Evolutionary conservation across 176 grass and related monocot genomes (phyloP).

Genomic region (Cymbopogon citratus): DNA sequence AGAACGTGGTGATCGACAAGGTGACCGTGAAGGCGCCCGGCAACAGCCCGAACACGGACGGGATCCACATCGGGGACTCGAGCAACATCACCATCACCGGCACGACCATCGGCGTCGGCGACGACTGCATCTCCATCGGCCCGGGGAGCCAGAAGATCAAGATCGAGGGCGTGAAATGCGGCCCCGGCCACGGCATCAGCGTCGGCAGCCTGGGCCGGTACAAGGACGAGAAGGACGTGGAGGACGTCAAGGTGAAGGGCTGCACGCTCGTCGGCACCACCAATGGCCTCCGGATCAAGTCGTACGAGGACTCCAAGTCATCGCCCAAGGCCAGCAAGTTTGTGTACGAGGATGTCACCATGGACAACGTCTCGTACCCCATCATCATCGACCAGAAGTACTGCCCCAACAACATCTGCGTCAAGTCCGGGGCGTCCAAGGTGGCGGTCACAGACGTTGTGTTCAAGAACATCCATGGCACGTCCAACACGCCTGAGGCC

Average conservation of each 20-base stretch:
- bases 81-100: conserved; percentile 40
- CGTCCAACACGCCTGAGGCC: conserved; percentile 41
- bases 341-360: conserved; percentile 51
- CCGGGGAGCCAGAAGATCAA: conserved; percentile 33
- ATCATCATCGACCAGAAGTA: conserved; percentile 91
- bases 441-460: conserved; percentile 36
- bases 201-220: conserved; percentile 68
- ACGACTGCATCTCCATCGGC: conserved; percentile 79
- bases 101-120: conserved; percentile 56
- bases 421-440: conserved; percentile 30
- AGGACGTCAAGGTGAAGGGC: conserved; percentile 42
- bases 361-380: conserved; percentile 60
- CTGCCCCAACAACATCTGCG: conserved; percentile 60
- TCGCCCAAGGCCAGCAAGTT: conserved; percentile 29
- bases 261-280: conserved; percentile 39
- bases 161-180: conserved; percentile 33
- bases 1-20: conserved; percentile 39
- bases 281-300: conserved; percentile 75
- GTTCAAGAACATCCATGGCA: conserved; percentile 63
- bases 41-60: conserved; percentile 80
- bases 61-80: conserved; percentile 66
- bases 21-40: conserved; percentile 46
- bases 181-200: conserved; percentile 80
- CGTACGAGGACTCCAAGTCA: conserved; percentile 57
- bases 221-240: conserved; percentile 65